phyloP scores from a whole-genome alignment of 1,284 basidiomycete species.

The Cryptococcus floricola region DNA sequence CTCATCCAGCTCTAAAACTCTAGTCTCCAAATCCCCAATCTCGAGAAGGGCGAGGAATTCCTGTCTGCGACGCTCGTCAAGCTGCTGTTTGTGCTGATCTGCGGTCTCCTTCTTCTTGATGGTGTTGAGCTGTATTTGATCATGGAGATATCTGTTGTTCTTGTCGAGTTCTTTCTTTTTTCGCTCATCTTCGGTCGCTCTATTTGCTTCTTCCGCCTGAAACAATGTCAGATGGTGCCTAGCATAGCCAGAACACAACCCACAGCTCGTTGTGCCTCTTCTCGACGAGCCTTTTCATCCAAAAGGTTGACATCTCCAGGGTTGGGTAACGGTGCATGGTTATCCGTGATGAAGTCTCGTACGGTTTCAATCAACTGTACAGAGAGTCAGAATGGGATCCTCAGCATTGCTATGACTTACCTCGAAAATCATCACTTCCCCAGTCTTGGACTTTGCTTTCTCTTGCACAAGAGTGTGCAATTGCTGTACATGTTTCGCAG shows the following conservation, averaged over 20 bases:
- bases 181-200: slow-evolving; percentile 27
- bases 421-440: slow-evolving; percentile 45
- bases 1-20: slow-evolving; percentile 33
- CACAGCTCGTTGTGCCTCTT: slow-evolving; percentile 45
- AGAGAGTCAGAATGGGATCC: slow-evolving; percentile 26
- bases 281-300: slow-evolving; percentile 47
- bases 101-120: slow-evolving; percentile 34
- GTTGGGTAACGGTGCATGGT: slow-evolving; percentile 42
- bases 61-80: slow-evolving; percentile 26
- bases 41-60: slow-evolving; percentile 29
- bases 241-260: slow-evolving; percentile 9
- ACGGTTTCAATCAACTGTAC: slow-evolving; percentile 38
- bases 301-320: slow-evolving; percentile 42
- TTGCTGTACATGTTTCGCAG: slow-evolving; percentile 32
- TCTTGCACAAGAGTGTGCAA: slow-evolving; percentile 39
- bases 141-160: slow-evolving; percentile 34
- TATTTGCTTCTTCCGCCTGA: slow-evolving; percentile 32
- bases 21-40: slow-evolving; percentile 40
- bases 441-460: slow-evolving; percentile 34
- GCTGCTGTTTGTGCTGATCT: slow-evolving; percentile 22
- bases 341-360: slow-evolving; percentile 40
- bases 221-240: neutral
- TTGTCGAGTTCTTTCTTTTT: slow-evolving; percentile 27
- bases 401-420: slow-evolving; percentile 19
- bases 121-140: slow-evolving; percentile 40